A percentile compares a stretch with the other conserved stretches of the same genome.
phyloP scores from a whole-genome alignment of 768 basidiomycete species.

The Chiua virens region DNA sequence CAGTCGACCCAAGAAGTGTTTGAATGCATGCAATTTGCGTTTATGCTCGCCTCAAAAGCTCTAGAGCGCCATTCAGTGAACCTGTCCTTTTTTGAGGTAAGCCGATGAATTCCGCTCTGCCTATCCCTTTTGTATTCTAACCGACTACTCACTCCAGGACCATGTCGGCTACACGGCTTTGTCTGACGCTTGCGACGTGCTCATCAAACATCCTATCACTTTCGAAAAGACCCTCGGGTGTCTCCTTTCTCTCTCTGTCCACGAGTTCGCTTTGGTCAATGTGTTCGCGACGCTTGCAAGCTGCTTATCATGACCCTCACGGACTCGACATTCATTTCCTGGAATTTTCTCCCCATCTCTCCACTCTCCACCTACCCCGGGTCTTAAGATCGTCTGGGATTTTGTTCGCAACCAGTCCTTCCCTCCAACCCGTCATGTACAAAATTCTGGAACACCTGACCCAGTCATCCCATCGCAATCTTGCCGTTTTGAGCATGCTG shows the following conservation, averaged over 20 bases:
- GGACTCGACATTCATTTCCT: slow-evolving; percentile 41
- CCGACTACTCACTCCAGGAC: slow-evolving; percentile 11
- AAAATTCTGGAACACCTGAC: slow-evolving; percentile 66
- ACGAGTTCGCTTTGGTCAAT: slow-evolving; percentile 58
- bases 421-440: slow-evolving; percentile 53
- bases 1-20: slow-evolving; percentile 42
- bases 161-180: slow-evolving; percentile 67
- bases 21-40: slow-evolving; percentile 59
- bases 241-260: slow-evolving; percentile 64
- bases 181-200: slow-evolving; percentile 53
- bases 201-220: slow-evolving; percentile 47
- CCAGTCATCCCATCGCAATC: slow-evolving; percentile 64
- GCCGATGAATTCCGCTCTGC: slow-evolving; percentile 37
- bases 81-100: slow-evolving; percentile 64
- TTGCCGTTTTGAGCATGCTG: slow-evolving; percentile 60
- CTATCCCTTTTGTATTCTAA: neutral
- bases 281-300: slow-evolving; percentile 51
- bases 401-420: slow-evolving; percentile 38
- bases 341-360: slow-evolving; percentile 39
- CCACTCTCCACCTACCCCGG: slow-evolving; percentile 56
- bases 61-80: slow-evolving; percentile 58
- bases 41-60: slow-evolving; percentile 64
- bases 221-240: slow-evolving; percentile 62
- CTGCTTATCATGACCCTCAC: slow-evolving; percentile 40
- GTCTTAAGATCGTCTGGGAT: slow-evolving; percentile 64